Evolutionary conservation across 1,284 basidiomycete species (phyloP).

Genomic region (Moniliophthora roreri): DNA sequence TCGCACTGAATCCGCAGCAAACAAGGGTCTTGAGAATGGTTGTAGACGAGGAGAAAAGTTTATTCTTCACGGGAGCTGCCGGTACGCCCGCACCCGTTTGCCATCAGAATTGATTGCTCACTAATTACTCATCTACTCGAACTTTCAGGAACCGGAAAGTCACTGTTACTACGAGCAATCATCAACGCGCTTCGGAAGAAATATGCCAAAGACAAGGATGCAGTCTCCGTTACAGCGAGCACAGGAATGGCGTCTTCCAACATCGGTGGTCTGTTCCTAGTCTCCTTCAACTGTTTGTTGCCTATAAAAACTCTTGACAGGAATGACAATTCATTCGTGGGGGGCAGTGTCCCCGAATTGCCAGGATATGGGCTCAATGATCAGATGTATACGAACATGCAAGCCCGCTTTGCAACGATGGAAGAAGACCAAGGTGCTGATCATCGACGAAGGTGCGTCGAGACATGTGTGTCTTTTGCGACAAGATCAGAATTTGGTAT

Average conservation of each 20-base stretch:
- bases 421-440: conserved; percentile 67
- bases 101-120: neutral
- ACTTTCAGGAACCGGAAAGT: conserved; percentile 16
- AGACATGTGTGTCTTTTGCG: neutral
- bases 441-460: conserved; percentile 77
- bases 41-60: conserved; percentile 14
- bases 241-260: conserved; percentile 54
- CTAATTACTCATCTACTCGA: neutral
- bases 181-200: conserved; percentile 13
- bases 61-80: conserved; percentile 17
- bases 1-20: conserved; percentile 12
- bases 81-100: conserved; percentile 10
- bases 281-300: neutral
- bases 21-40: conserved; percentile 14
- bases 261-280: conserved; percentile 58
- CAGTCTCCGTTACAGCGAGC: conserved; percentile 17
- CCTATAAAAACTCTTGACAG: conserved; percentile 18
- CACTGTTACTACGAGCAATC: conserved; percentile 15
- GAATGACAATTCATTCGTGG: conserved; percentile 79
- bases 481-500: neutral
- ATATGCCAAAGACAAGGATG: conserved; percentile 14
- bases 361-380: conserved; percentile 53
- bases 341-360: conserved; percentile 72
- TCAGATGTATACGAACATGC: conserved; percentile 52
- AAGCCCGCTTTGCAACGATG: conserved; percentile 60